Evolutionary conservation across 2,329 filamentous ascomycete species (phyloP).

Genomic region (Xylaria sp.): DNA sequence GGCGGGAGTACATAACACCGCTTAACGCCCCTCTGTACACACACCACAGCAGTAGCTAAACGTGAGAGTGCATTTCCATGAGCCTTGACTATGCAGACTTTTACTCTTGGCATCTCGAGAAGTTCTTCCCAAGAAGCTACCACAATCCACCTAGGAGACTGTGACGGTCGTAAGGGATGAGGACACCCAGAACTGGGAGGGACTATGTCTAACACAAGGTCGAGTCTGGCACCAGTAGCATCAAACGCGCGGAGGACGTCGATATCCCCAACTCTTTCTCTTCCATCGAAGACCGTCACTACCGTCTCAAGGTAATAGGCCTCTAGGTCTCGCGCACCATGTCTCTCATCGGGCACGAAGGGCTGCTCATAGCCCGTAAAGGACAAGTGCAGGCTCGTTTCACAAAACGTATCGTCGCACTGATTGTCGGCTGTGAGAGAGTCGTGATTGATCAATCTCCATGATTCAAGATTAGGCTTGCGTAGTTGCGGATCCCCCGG

Average conservation of each 20-base stretch:
- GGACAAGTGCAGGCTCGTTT: slow-evolving; percentile 17
- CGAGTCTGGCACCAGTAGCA: background rate
- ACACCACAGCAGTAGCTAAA: slow-evolving; percentile 10
- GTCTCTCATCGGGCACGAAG: background rate
- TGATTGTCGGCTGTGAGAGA: background rate
- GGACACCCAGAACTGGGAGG: background rate
- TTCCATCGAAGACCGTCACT: slow-evolving; percentile 19
- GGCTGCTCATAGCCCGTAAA: slow-evolving; percentile 29
- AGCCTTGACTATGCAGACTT: slow-evolving; percentile 16
- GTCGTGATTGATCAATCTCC: slow-evolving; percentile 18
- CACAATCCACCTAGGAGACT: slow-evolving; percentile 9
- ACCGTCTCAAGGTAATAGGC: slow-evolving; percentile 20
- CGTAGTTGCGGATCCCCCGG: background rate
- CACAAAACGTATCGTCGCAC: slow-evolving; percentile 10
- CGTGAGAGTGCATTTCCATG: slow-evolving; percentile 15
- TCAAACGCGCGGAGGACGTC: slow-evolving; percentile 8
- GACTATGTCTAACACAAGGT: background rate
- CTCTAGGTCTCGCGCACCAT: slow-evolving; percentile 5
- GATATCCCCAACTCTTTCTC: slow-evolving; percentile 17
- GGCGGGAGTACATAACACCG: background rate
- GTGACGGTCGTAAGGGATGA: background rate
- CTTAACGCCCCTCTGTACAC: background rate
- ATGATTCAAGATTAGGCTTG: slow-evolving; percentile 11
- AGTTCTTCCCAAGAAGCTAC: slow-evolving; percentile 26
- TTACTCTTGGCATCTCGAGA: slow-evolving; percentile 4